Base-by-base conservation (phyloP, 345 rosid genomes). In the Turnera subulata region DNA sequence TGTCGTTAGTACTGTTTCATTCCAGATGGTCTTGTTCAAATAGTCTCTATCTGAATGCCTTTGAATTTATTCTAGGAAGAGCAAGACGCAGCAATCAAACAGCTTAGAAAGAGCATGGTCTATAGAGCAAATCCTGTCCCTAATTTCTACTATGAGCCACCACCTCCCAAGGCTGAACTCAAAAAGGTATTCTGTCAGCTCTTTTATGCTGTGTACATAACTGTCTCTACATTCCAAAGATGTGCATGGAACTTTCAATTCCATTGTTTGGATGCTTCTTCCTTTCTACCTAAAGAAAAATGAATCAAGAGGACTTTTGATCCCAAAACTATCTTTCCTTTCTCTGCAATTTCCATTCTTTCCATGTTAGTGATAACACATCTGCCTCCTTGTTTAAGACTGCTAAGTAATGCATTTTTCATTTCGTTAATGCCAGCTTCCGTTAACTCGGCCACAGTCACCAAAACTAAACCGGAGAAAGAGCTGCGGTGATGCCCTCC, bases 91-190 rank as follows among this genome's bases (percentile, higher is more conserved):
- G 95, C 86, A 15, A 75, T 94, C 55, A 88, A 82, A 74, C 92
- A 85, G 73, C 90, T 94, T 46, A 82, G 99, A 67, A 94, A 74
- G 84, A 79, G 29, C 81, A 73, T 94, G 86, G 79, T 77, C 38
- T 59, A 81, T 53, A 94, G 69, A 75, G 99, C 99, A 21, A 90
- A 90, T 25, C 99, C 99, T 0, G 85, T 94, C 38, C 99, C 99
- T 8, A 84, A 65, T 79, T 94, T 94, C 75, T 90, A 94, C 80
- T 83, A 94, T 17, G 96, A 90, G 63, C 76, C 71, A 0, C 93
- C 99, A 68, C 95, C 99, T 14, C 89, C 88, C 0, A 88, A 90
- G 80, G 61, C 63, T 15, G 89, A 88, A 76, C 79, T 77, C 43
- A 90, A 84, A 79, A 94, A 94, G 99, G 99, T 94, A 82, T 38